phyloP scores from a whole-genome alignment of 257 asterid genomes.

The Penstemon barbatus region DNA sequence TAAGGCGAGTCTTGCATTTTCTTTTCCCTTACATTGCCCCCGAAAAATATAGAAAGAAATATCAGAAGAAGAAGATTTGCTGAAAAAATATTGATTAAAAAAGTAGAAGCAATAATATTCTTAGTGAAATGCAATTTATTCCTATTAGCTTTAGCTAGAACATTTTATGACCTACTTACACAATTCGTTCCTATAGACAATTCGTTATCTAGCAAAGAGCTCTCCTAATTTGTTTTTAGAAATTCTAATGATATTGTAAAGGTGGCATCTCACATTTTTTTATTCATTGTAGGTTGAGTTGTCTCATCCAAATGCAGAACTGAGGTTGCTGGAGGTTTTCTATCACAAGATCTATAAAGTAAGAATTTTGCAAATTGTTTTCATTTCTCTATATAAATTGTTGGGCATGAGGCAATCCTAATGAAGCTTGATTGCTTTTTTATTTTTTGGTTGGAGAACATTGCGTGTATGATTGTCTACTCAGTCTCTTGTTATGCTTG shows the following conservation, averaged over 20 bases:
- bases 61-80: background rate
- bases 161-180: background rate
- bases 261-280: conserved; percentile 25
- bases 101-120: background rate
- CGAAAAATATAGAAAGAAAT: background rate
- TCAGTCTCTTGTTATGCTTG: no score
- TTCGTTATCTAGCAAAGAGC: background rate
- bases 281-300: conserved; percentile 64
- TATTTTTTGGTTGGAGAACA: background rate
- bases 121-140: conserved; percentile 8
- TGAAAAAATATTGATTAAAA: background rate
- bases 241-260: background rate
- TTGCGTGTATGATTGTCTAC: no score
- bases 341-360: conserved; percentile 84
- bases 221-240: conserved; percentile 7
- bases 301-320: conserved; percentile 74
- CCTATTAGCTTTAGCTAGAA: conserved; percentile 11
- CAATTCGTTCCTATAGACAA: background rate
- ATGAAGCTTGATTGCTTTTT: background rate
- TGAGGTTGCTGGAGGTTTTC: conserved; percentile 81
- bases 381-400: background rate
- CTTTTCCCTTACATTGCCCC: conserved; percentile 7
- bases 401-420: background rate
- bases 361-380: conserved; percentile 12
- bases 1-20: conserved; percentile 45